Evolutionary conservation across 768 basidiomycete genomes (phyloP).

Genomic region (Russula virescens): DNA sequence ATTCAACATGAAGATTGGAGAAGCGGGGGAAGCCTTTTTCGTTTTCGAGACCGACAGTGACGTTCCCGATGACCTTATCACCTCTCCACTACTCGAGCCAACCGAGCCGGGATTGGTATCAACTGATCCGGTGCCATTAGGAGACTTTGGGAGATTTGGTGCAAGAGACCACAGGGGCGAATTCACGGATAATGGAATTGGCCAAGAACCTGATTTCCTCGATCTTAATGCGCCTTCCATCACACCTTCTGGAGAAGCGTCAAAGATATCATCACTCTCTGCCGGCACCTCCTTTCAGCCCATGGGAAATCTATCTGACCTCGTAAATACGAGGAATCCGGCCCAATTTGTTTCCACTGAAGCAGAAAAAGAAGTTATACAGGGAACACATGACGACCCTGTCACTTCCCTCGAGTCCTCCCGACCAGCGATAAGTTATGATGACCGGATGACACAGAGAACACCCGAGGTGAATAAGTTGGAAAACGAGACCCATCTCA

Average conservation of each 20-base stretch:
- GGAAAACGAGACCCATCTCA: conserved; percentile 49
- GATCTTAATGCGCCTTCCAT: conserved; percentile 59
- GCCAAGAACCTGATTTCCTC: conserved; percentile 72
- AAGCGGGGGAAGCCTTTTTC: conserved; percentile 98
- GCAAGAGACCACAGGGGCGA: conserved; percentile 30
- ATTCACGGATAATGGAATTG: conserved; percentile 25
- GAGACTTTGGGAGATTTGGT: conserved; percentile 38
- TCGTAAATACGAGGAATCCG: conserved; percentile 30
- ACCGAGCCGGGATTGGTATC: conserved; percentile 40
- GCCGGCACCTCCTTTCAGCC: background rate
- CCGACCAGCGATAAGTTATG: conserved; percentile 19
- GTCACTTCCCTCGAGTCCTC: conserved; percentile 25
- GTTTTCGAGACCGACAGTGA: conserved; percentile 96
- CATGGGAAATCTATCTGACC: conserved; percentile 24
- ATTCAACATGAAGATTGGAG: conserved; percentile 97
- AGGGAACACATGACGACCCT: conserved; percentile 23
- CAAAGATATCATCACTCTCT: background rate
- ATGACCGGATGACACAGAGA: conserved; percentile 15
- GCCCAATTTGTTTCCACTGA: conserved; percentile 27
- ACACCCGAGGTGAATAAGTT: background rate
- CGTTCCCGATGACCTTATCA: conserved; percentile 88
- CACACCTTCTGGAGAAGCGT: background rate
- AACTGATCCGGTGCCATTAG: conserved; percentile 27
- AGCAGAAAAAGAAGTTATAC: conserved; percentile 17
- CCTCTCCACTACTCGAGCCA: conserved; percentile 80